A percentile compares a stretch with the other conserved stretches of the same genome.
phyloP scores from a whole-genome alignment of 805 yeast genomes.

The Kazachstania psychrophila region DNA sequence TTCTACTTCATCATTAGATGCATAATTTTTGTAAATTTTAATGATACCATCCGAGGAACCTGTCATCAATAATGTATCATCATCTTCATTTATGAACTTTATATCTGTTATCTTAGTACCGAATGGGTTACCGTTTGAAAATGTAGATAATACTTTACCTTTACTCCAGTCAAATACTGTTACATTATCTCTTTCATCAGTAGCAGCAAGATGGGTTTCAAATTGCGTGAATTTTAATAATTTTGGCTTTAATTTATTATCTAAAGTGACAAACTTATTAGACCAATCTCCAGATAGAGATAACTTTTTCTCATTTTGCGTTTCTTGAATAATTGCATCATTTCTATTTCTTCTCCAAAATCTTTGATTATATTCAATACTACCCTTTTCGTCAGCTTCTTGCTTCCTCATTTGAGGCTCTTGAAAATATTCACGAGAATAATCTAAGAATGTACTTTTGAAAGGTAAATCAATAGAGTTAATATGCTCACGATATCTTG shows the following conservation, averaged over 20 bases:
- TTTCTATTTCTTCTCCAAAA: constrained; percentile 88
- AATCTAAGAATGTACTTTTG: constrained; percentile 58
- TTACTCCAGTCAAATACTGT: constrained; percentile 83
- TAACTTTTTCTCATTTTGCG: constrained; percentile 81
- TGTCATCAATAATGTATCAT: constrained; percentile 69
- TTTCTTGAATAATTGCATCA: constrained; percentile 74
- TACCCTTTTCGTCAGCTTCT: constrained; percentile 87
- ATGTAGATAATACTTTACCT: constrained; percentile 48
- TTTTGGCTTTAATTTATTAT: constrained; percentile 74
- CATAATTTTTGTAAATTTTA: constrained; percentile 71
- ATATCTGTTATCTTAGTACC: constrained; percentile 86
- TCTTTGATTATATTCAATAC: constrained; percentile 69
- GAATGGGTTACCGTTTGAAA: constrained; percentile 75
- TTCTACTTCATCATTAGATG: constrained; percentile 44
- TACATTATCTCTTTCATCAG: constrained; percentile 77
- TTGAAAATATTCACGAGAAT: constrained; percentile 81
- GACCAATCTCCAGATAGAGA: constrained; percentile 86
- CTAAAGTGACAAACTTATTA: constrained; percentile 45
- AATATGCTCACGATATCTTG: constrained; percentile 36
- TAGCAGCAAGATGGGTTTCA: constrained; percentile 69
- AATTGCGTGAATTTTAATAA: constrained; percentile 78
- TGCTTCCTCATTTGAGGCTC: constrained; percentile 87
- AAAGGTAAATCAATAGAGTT: constrained; percentile 38
- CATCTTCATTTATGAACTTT: constrained; percentile 86
- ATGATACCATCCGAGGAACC: constrained; percentile 96